phyloP scores from a whole-genome alignment of 768 basidiomycete species.

The Leucosporidium scottii region DNA sequence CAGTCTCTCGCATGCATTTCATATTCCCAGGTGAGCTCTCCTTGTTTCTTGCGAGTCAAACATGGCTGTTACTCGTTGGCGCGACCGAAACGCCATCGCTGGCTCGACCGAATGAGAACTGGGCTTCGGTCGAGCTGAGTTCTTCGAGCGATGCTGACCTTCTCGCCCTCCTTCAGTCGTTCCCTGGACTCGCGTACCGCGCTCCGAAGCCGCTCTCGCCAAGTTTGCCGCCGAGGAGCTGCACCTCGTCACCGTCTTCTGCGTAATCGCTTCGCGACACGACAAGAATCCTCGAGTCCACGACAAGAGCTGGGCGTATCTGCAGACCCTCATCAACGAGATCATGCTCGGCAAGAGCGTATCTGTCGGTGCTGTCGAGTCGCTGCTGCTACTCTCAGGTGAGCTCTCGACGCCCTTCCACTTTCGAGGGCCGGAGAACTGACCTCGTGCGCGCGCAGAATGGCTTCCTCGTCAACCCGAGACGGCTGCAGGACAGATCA shows the following conservation, averaged over 20 bases:
- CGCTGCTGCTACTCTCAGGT: constrained; percentile 29
- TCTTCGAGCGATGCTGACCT: too few species aligned
- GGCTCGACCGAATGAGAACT: too few species aligned
- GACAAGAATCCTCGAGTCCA: constrained; percentile 17
- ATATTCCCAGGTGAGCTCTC: too few species aligned
- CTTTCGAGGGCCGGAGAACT: background rate
- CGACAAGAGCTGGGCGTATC: constrained; percentile 22
- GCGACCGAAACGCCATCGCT: too few species aligned
- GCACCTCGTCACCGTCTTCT: constrained; percentile 28
- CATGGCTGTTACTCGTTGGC: too few species aligned
- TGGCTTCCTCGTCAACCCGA: constrained; percentile 27
- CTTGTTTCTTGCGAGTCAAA: too few species aligned
- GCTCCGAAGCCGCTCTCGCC: constrained; percentile 19
- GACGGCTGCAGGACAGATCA: background rate
- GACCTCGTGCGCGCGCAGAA: constrained; percentile 2
- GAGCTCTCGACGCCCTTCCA: background rate
- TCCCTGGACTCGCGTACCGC: constrained; percentile 21
- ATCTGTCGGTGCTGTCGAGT: constrained; percentile 33
- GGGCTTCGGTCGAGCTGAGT: too few species aligned
- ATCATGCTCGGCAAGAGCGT: constrained; percentile 30
- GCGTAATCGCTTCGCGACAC: constrained; percentile 24
- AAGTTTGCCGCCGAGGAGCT: constrained; percentile 28
- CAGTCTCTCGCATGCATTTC: background rate
- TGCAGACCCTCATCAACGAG: constrained; percentile 23
- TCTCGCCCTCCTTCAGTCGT: too few species aligned